Conservation (phyloP, 1,139 yeast species). For the Yamadazyma blattariae region DNA sequence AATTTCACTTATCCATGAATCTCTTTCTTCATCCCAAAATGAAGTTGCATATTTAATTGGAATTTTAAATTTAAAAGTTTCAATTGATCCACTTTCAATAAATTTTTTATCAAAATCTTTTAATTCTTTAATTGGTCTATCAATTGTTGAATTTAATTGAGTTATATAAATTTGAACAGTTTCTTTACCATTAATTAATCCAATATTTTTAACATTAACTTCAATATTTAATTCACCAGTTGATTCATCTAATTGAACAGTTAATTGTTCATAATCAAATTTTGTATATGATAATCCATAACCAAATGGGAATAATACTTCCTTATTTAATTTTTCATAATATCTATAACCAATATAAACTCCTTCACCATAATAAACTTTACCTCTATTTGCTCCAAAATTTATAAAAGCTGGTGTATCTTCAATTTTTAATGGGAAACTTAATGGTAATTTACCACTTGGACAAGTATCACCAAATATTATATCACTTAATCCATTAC, state of each 20-base stretch:
- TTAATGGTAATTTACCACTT: no score
- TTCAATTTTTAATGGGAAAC: no score
- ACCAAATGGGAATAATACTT: no score
- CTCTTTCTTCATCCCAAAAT: constrained; percentile 45
- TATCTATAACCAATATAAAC: no score
- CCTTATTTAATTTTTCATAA: no score
- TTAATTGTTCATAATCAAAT: no score
- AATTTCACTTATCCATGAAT: constrained; percentile 34
- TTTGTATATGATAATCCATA: no score
- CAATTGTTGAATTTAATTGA: constrained; percentile 32
- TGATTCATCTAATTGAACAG: constrained; percentile 14
- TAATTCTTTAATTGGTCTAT: constrained; percentile 52
- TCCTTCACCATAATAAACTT: no score
- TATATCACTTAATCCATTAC: constrained; percentile 17
- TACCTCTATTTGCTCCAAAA: no score
- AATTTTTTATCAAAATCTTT: constrained; percentile 46
- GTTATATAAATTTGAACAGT: constrained; percentile 41
- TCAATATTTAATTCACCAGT: constrained; percentile 9
- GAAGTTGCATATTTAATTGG: constrained; percentile 46
- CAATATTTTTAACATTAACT: constrained; percentile 37
- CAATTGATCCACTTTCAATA: constrained; percentile 34
- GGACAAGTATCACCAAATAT: no score
- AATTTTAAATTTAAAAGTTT: constrained; percentile 27
- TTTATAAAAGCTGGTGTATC: no score
- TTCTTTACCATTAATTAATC: constrained; percentile 37